phyloP scores from a whole-genome alignment of 1,139 yeast genomes.

The Blastobotrys serpentis region DNA sequence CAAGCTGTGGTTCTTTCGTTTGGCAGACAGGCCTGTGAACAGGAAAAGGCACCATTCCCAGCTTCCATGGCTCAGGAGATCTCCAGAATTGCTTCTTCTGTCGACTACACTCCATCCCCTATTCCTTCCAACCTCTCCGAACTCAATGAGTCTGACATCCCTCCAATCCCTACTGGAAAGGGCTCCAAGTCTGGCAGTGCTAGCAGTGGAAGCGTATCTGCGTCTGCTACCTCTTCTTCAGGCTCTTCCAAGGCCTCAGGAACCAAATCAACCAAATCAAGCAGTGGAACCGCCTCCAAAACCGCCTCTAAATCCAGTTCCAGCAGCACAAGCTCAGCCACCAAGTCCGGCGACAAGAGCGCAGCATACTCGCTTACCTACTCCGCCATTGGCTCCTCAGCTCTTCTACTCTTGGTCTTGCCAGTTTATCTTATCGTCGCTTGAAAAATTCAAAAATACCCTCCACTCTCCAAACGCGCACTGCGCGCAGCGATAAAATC shows the following conservation, averaged over 20 bases:
- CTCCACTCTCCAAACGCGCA: neutral
- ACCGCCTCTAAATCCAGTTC: too few relatives aligned
- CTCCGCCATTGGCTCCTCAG: neutral
- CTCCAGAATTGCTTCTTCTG: neutral
- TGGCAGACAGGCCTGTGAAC: neutral
- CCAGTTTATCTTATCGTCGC: conserved; percentile 1
- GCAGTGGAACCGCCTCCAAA: too few relatives aligned
- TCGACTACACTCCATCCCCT: conserved; percentile 6
- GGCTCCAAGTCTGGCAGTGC: conserved; percentile 2
- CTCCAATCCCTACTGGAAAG: conserved; percentile 2
- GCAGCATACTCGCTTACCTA: conserved; percentile 64
- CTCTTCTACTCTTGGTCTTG: neutral
- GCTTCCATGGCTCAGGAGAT: neutral
- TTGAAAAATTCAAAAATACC: too few relatives aligned
- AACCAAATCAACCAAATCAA: too few relatives aligned
- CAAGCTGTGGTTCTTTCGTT: neutral
- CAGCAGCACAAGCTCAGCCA: conserved; percentile 58
- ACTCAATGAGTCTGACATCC: conserved; percentile 5
- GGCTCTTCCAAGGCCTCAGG: neutral
- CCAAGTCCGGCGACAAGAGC: conserved; percentile 98
- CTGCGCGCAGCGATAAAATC: neutral
- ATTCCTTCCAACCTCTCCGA: neutral
- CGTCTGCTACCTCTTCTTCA: neutral
- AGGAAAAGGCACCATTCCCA: conserved; percentile 2
- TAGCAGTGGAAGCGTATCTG: neutral